Percentiles rank a stretch among this genome's conserved stretches.
Conservation (phyloP, 805 yeast species). For the Kuraishia piskuri region DNA sequence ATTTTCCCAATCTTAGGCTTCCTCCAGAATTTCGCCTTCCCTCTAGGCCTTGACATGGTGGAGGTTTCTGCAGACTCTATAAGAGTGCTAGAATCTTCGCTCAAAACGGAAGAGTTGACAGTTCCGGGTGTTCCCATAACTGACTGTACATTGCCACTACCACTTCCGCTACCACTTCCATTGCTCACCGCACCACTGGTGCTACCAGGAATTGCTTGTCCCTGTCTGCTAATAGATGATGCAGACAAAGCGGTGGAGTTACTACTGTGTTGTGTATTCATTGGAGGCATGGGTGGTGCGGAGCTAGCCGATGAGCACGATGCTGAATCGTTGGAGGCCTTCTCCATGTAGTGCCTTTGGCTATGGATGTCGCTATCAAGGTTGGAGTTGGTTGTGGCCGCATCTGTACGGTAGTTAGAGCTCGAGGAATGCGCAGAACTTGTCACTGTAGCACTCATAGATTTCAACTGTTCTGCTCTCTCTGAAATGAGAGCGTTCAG, state of each 20-base stretch:
- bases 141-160: neutral
- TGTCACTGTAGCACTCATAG: neutral
- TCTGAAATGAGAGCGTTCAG: constrained; percentile 6
- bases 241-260: neutral
- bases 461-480: neutral
- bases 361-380: neutral
- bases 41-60: constrained; percentile 11
- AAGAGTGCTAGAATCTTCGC: constrained; percentile 6
- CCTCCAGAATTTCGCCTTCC: constrained; percentile 24
- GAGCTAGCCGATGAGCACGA: neutral
- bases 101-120: neutral
- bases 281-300: neutral
- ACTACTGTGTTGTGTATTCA: neutral
- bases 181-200: neutral
- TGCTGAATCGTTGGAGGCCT: neutral
- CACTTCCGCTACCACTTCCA: too few species aligned
- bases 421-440: neutral
- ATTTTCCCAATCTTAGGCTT: constrained; percentile 6
- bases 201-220: neutral
- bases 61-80: neutral
- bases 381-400: neutral
- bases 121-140: neutral
- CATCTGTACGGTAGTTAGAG: neutral
- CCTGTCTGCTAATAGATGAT: neutral
- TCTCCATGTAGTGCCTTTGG: neutral